phyloP scores from a whole-genome alignment of 192 early-diverging fungal species.

The Pilaira anomala region DNA sequence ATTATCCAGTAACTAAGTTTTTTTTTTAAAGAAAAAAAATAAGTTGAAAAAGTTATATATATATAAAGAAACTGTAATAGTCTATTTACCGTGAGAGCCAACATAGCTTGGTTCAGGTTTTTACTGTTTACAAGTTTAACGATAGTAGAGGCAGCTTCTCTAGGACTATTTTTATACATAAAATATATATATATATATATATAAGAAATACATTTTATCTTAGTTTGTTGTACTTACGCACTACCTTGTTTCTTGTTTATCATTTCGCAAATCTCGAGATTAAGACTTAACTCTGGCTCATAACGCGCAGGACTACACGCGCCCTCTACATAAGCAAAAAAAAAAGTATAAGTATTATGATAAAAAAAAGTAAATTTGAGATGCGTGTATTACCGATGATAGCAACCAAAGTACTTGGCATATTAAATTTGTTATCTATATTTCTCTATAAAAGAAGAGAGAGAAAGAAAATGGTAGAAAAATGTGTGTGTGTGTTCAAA shows the following conservation, averaged over 20 bases:
- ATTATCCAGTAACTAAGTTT: conserved; percentile 81
- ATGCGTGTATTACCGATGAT: conserved; percentile 12
- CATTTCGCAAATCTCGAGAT: conserved; percentile 94
- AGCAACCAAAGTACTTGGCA: conserved; percentile 9
- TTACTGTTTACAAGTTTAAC: conserved; percentile 62
- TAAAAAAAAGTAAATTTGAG: background rate
- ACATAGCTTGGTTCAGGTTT: conserved; percentile 54
- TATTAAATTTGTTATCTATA: background rate
- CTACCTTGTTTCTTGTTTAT: conserved; percentile 88
- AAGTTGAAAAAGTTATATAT: background rate
- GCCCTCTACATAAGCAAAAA: conserved; percentile 50
- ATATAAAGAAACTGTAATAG: background rate
- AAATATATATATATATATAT: background rate
- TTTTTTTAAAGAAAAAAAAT: too few species aligned
- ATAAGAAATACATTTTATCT: background rate
- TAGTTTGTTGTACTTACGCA: conserved; percentile 48
- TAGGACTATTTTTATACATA: conserved; percentile 53
- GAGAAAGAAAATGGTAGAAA: too few species aligned
- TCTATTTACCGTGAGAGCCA: conserved; percentile 57
- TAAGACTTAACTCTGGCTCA: conserved; percentile 81
- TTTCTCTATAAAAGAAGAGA: too few species aligned
- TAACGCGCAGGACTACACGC: conserved; percentile 69
- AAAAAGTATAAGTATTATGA: background rate
- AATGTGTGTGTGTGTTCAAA: too few species aligned
- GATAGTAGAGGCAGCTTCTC: conserved; percentile 73